Evolutionary conservation across 1,284 basidiomycete genomes (phyloP).

Genomic region (Baeospora myosura): DNA sequence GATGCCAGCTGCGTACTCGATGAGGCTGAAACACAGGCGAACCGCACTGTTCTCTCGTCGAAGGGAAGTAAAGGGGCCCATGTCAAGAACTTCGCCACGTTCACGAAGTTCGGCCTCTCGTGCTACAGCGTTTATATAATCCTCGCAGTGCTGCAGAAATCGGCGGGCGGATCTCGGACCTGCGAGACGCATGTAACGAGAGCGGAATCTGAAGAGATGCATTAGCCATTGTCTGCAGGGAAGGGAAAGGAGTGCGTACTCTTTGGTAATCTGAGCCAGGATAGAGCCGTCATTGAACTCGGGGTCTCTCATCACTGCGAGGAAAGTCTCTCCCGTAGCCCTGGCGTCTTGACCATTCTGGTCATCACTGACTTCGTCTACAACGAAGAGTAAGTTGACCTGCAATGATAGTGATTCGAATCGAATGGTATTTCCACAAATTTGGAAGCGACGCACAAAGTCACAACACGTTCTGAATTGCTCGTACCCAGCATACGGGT

Average conservation of each 20-base stretch:
- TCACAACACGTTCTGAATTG: slow-evolving; percentile 56
- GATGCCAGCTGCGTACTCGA: slow-evolving; percentile 52
- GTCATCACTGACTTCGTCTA: slow-evolving; percentile 67
- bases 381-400: slow-evolving; percentile 60
- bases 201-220: slow-evolving; percentile 37
- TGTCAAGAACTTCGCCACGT: slow-evolving; percentile 42
- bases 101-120: slow-evolving; percentile 57
- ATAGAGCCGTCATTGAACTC: slow-evolving; percentile 47
- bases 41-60: slow-evolving; percentile 64
- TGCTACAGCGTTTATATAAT: slow-evolving; percentile 50
- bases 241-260: slow-evolving; percentile 32
- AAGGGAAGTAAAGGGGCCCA: slow-evolving; percentile 44
- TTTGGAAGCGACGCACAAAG: slow-evolving; percentile 32
- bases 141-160: slow-evolving; percentile 46
- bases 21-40: slow-evolving; percentile 54
- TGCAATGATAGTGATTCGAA: slow-evolving; percentile 10
- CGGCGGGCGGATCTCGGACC: slow-evolving; percentile 38
- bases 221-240: slow-evolving; percentile 6
- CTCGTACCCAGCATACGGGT: slow-evolving; percentile 51
- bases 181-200: slow-evolving; percentile 36
- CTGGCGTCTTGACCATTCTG: slow-evolving; percentile 51
- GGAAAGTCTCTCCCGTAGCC: slow-evolving; percentile 44
- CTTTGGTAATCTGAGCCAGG: slow-evolving; percentile 51
- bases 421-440: not conserved
- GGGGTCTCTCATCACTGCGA: slow-evolving; percentile 44